Evolutionary conservation across 1,139 yeast species (phyloP).

Genomic region (Saccharomyces hybrid): DNA sequence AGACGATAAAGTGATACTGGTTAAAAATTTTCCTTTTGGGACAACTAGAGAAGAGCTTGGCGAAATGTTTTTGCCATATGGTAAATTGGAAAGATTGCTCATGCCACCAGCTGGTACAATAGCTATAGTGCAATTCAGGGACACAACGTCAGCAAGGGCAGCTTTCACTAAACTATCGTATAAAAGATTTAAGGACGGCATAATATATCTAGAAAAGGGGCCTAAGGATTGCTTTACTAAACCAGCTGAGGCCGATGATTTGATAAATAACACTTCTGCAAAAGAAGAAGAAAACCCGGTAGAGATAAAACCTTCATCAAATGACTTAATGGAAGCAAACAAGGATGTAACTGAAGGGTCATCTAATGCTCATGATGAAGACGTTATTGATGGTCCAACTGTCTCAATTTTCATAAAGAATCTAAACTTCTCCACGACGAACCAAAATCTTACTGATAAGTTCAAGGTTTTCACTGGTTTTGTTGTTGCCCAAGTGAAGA

Average conservation of each 20-base stretch:
- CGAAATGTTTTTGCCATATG: constrained; percentile 72
- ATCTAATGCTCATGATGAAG: constrained; percentile 34
- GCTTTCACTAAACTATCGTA: constrained; percentile 87
- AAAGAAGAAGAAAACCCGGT: constrained; percentile 34
- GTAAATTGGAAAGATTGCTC: constrained; percentile 68
- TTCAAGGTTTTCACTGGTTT: constrained; percentile 75
- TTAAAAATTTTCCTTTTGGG: constrained; percentile 85
- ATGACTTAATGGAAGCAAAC: constrained; percentile 38
- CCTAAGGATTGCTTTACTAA: constrained; percentile 73
- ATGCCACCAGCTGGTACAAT: constrained; percentile 98
- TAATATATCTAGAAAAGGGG: constrained; percentile 87
- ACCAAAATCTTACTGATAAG: constrained; percentile 46
- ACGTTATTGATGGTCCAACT: constrained; percentile 54
- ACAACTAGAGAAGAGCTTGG: constrained; percentile 74
- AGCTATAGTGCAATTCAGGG: constrained; percentile 89
- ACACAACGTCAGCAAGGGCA: constrained; percentile 74
- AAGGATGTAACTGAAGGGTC: constrained; percentile 20
- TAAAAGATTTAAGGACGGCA: constrained; percentile 77
- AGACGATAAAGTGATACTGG: constrained; percentile 74
- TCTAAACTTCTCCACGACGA: constrained; percentile 75
- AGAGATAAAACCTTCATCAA: constrained; percentile 39
- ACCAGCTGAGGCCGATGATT: constrained; percentile 37
- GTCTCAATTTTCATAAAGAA: constrained; percentile 88
- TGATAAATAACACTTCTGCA: constrained; percentile 22
- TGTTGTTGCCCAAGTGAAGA: constrained; percentile 74